Base-by-base conservation (phyloP, 2,329 filamentous ascomycete genomes). In the Microdochium paspali region DNA sequence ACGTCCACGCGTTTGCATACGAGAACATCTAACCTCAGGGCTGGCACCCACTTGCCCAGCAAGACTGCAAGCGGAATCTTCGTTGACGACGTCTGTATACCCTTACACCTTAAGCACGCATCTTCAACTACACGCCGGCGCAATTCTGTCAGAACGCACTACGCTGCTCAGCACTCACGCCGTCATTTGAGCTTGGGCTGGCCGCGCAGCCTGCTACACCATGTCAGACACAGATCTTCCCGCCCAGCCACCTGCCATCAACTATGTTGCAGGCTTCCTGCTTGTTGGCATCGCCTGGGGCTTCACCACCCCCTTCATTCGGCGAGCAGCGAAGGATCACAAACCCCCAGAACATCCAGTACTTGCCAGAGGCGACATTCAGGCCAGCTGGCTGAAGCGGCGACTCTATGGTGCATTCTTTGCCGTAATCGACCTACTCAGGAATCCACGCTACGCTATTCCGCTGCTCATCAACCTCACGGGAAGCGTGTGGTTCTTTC, bases 401-500 rank as follows among this genome's bases (percentile, higher is more conserved):
- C 85, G 79, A 58, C 51, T 85, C 1, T 78, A 81, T 53, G 77
- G 77, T 1, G 73, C 84, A 7, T 79, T 85, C 58, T 93, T 88
- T 61, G 84, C 82, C 3, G 86, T 91, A 1, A 59, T 82, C 12
- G 90, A 95, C 60, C 71, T 96, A 49, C 67, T 97, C 46, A 73
- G 77, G 49, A 90, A 90, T 56, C 90, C 90, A 30, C 77, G 80
- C 18, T 97, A 97, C 66, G 87, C 89, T 5, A 68, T 95, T 24
- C 91, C 91, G 20, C 67, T 97, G 56, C 68, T 95, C 46, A 67
- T 95, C 49, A 97, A 97, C 63, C 69, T 97, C 46, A 95, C 91
- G 2, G 91, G 91, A 25, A 95, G 89, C 61, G 77, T 96, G 47
- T 97, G 91, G 91, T 97, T 97, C 68, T 97, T 97, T 58, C 67